These are phyloP conservation scores for Starmera stellimalicola DNA, from an alignment of 1,139 yeast genomes.

Conservation along the genomic window DNA sequence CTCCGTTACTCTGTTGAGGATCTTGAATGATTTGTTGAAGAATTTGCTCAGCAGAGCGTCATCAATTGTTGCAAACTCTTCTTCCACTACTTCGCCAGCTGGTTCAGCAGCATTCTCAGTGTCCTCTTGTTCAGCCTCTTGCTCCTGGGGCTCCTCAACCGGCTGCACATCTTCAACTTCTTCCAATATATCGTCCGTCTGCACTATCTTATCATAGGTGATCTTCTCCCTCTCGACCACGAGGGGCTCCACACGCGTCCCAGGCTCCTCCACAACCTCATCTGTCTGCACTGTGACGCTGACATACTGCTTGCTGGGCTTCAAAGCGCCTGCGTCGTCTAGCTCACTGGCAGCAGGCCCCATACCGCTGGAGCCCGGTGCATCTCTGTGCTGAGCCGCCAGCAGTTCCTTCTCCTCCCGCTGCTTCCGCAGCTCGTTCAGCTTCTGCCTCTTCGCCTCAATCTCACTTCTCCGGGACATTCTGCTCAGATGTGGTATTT, in stretches of 20 bases:
- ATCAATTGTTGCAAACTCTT: constrained; percentile 6
- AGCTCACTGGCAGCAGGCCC: no score
- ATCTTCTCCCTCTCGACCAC: constrained; percentile 4
- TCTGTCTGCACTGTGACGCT: constrained; percentile 12
- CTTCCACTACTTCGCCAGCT: background rate
- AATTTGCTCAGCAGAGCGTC: constrained; percentile 18
- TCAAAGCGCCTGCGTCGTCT: no score
- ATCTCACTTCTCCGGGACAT: constrained; percentile 18
- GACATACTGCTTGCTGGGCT: no score
- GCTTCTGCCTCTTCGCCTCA: constrained; percentile 20
- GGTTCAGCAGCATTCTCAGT: background rate
- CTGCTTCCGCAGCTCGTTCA: constrained; percentile 19
- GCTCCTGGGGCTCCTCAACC: no score
- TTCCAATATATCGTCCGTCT: constrained; percentile 6
- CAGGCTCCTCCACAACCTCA: background rate
- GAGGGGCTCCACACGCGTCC: no score
- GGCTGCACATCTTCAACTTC: constrained; percentile 1
- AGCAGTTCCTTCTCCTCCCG: constrained; percentile 16
- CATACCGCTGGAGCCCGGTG: no score
- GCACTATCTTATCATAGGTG: constrained; percentile 14
- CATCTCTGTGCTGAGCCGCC: constrained; percentile 2
- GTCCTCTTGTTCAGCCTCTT: constrained; percentile 3
- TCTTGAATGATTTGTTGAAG: constrained; percentile 28
- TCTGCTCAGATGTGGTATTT: background rate
- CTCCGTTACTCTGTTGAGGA: constrained; percentile 30